Base-by-base conservation (phyloP, 1,284 basidiomycete species). In the Ceratobasidium sp. region DNA sequence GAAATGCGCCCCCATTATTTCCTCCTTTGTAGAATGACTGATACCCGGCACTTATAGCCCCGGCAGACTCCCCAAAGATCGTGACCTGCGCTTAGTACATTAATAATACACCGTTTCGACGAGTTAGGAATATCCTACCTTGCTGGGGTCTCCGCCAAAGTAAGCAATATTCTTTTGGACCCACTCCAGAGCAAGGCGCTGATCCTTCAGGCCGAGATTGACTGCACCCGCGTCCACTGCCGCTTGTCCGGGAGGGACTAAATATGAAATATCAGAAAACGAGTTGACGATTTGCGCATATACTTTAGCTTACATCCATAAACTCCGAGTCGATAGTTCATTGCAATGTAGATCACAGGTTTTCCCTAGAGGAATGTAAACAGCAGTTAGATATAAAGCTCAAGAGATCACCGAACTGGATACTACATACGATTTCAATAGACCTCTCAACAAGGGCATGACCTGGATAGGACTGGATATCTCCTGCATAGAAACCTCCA, bases 161-260 rank as follows among this genome's bases (percentile, higher is more conserved):
- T 77, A 77, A 38, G 77, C 76, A 63, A 86, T 83, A 74, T 85
- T 81, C 71, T 81, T 69, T 44, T 83, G 81, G 0, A 86, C 81
- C 85, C 85, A 87, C 73, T 83, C 77, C 5, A 87, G 77, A 0
- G 81, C 83, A 26, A 82, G 77, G 2, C 80, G 78, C 71, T 85
- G 82, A 75, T 87, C 85, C 54, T 77, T 74, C 38, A 83, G 62
- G 16, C 82, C 82, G 18, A 81, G 76, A 73, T 81, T 81, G 13
- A 55, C 41, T 18, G 52, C 62, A 1, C 47, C 76, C 46, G 5
- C 77, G 71, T 30, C 79, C 77, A 46, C 73, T 77, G 13, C 75
- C 76, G 16, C 73, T 73, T 16, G 78, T 74, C 70, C 80, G 77
- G 55, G 77, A 69, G 38, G 79, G 74, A 62, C 78, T 79, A 72